Base-by-base conservation (phyloP, 257 asterid genomes). In the Paulownia fortunei region DNA sequence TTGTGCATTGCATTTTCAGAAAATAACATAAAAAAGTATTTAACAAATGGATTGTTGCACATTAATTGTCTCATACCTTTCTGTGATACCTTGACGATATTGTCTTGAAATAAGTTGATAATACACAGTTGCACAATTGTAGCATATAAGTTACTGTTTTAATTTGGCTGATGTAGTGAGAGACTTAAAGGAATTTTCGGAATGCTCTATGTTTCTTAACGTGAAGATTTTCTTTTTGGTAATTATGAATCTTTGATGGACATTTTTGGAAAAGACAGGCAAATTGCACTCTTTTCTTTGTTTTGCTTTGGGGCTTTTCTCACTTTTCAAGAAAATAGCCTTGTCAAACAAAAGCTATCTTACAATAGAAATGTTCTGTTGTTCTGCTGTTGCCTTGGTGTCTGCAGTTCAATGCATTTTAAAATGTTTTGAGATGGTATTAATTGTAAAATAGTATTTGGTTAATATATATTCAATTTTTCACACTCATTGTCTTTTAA, bases 371-470 rank as follows among this genome's bases (percentile, higher is more conserved):
- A 51, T 62, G 46, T 58, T 71, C 11, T 76, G 56, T 59, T 44
- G 66, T 46, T 69, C 4, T 15, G 24, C 26, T 60, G 69, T 41
- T 52, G 42, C 59, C 16, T 51, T 71, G 44, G 10, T 54, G 51
- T 76, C 9, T n/a, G 65, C 30, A 19, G 11, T 52, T 32, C 27
- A 18, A n/a, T 62, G 69, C 26, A 16, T 64, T 51, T 58, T 19
- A 26, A 55, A 54, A 49, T 74, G 56, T n/a, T 63, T 76, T 71
- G 24, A 11, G 59, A 42, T 30, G 52, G 63, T 46, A n/a, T 78
- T 41, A 30, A 46, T 58, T 36, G 42, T 77, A 16, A 27, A 39
- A 4, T 18, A 24, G 39, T 42, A 72, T 64, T 46, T 69, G 62
- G 42, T 64, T 63, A 36, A 39, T 47, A 26, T 55, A 51, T 19